Conservation (phyloP, 345 rosid species). For the Syzygium oleosum region DNA sequence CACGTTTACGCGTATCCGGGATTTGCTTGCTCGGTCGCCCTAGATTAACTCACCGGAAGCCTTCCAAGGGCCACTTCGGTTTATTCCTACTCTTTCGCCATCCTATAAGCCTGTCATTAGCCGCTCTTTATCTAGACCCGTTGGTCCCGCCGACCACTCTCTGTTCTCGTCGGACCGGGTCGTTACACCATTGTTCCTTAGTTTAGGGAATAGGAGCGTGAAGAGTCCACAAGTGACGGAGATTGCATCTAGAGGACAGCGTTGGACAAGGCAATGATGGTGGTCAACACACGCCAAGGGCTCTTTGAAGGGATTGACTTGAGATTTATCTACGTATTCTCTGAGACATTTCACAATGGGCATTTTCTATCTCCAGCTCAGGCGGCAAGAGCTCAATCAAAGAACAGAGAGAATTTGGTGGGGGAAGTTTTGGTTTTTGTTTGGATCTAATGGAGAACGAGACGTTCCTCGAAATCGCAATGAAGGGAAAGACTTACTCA, state of each 20-base stretch:
- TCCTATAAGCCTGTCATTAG: too few species aligned
- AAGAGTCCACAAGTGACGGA: not conserved
- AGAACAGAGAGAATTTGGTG: not conserved
- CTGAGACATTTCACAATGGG: not conserved
- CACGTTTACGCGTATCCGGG: not conserved
- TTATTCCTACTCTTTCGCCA: too few species aligned
- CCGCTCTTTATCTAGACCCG: too few species aligned
- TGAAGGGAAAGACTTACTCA: not conserved
- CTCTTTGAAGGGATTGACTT: not conserved
- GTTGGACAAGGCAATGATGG: not conserved
- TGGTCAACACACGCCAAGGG: not conserved
- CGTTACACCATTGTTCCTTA: not conserved
- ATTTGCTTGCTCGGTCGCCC: not conserved
- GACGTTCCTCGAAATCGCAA: not conserved
- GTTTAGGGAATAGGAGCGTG: not conserved
- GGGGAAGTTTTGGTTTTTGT: not conserved
- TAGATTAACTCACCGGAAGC: too few species aligned
- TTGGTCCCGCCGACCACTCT: accelerated
- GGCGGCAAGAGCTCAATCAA: not conserved
- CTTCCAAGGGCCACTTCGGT: too few species aligned
- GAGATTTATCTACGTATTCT: not conserved
- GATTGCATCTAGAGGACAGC: not conserved
- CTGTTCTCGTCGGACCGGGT: too few species aligned
- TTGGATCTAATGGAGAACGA: not conserved
- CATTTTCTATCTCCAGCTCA: not conserved